Evolutionary conservation across 305 asterid genomes (phyloP).

Genomic region (Plantago lanceolata): DNA sequence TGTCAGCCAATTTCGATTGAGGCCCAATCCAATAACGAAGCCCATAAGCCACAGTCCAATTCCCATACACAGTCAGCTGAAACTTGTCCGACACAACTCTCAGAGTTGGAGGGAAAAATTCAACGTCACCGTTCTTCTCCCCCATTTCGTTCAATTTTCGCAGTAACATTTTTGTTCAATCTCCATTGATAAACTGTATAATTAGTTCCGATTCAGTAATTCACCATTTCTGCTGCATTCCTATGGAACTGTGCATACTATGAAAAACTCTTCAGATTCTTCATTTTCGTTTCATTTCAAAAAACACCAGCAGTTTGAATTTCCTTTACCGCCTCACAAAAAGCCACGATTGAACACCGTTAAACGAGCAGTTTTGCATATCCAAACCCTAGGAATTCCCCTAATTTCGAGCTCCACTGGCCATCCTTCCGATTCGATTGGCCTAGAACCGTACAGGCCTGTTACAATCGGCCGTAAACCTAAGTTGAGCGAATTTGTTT

Average conservation of each 20-base stretch:
- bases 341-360: constrained; percentile 35
- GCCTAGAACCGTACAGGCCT: constrained; percentile 53
- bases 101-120: constrained; percentile 40
- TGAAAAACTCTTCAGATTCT: constrained; percentile 53
- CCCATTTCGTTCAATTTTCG: background rate
- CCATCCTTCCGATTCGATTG: constrained; percentile 41
- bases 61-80: no score
- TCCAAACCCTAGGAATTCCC: constrained; percentile 48
- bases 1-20: background rate
- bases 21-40: constrained; percentile 2
- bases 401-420: constrained; percentile 42
- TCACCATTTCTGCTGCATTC: background rate
- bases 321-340: constrained; percentile 30
- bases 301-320: constrained; percentile 34
- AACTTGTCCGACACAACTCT: background rate
- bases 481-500: constrained; percentile 47
- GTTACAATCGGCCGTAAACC: constrained; percentile 59
- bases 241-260: constrained; percentile 25
- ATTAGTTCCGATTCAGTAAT: background rate
- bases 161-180: background rate
- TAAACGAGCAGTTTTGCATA: constrained; percentile 38
- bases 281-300: constrained; percentile 33
- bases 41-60: constrained; percentile 21
- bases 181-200: background rate
- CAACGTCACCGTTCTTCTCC: constrained; percentile 6